phyloP scores from a whole-genome alignment of 306 rosid species.

The Rosa multiflora region DNA sequence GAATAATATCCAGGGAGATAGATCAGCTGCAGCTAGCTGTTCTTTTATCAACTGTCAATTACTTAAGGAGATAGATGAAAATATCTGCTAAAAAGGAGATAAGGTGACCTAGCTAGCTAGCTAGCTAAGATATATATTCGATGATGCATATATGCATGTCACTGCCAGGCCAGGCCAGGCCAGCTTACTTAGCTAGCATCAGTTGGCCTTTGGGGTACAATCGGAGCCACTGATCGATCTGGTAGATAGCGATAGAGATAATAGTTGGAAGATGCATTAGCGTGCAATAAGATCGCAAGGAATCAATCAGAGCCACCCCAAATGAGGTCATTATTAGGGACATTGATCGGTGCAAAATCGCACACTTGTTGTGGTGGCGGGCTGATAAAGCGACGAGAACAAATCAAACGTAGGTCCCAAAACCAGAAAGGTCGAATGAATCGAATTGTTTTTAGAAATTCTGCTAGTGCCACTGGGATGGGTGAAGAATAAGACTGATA shows the following conservation, averaged over 20 bases:
- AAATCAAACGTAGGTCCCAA: neutral
- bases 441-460: neutral
- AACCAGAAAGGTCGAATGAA: neutral
- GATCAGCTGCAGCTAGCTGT: neutral
- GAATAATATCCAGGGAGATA: neutral
- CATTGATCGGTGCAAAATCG: neutral
- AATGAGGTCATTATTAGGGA: neutral
- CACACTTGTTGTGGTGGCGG: neutral
- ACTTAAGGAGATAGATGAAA: neutral
- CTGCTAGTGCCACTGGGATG: neutral
- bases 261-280: neutral
- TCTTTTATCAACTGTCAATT: neutral
- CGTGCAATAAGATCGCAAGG: neutral
- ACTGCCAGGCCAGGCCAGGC: neutral
- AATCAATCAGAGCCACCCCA: neutral
- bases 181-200: neutral
- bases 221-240: neutral
- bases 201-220: neutral
- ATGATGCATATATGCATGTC: neutral
- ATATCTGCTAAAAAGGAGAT: neutral
- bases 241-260: neutral
- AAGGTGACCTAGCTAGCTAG: neutral
- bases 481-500: neutral
- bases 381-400: neutral
- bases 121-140: slow-evolving; percentile 4